Percentiles rank a stretch among this genome's conserved stretches.
phyloP scores from a whole-genome alignment of 495 filamentous ascomycete genomes.

The Podospora bellae-mahoneyi region DNA sequence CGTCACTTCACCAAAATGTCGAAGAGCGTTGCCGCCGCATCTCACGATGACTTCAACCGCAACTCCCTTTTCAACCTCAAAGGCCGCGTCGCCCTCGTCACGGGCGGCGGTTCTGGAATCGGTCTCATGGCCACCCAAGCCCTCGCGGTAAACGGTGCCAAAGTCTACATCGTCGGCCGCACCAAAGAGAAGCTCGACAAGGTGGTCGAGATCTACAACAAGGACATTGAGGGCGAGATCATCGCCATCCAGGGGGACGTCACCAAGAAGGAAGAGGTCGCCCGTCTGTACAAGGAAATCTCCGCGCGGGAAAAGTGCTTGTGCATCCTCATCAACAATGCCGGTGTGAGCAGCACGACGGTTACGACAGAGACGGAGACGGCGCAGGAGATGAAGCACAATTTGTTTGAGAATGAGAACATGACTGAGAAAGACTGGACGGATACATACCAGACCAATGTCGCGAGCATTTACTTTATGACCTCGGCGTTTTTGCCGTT shows the following conservation, averaged over 20 bases:
- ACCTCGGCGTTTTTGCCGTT: constrained; percentile 46
- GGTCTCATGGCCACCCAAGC: constrained; percentile 78
- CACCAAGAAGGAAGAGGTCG: constrained; percentile 69
- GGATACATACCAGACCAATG: constrained; percentile 68
- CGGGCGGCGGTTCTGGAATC: constrained; percentile 56
- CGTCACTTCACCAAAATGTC: constrained; percentile 39
- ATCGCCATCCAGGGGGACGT: constrained; percentile 68
- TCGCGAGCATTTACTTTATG: constrained; percentile 62
- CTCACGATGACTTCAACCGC: constrained; percentile 47
- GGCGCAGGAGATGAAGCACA: constrained; percentile 50
- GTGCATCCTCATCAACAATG: constrained; percentile 77
- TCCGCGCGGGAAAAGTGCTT: constrained; percentile 61
- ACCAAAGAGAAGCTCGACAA: constrained; percentile 43
- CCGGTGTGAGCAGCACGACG: constrained; percentile 59
- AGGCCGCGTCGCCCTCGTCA: constrained; percentile 60
- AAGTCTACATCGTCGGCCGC: constrained; percentile 78
- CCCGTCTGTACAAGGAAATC: constrained; percentile 61
- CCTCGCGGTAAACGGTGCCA: constrained; percentile 74
- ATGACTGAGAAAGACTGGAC: constrained; percentile 65
- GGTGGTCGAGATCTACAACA: constrained; percentile 35
- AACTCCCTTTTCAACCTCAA: constrained; percentile 59
- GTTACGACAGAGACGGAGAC: constrained; percentile 57
- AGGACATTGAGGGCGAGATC: constrained; percentile 38
- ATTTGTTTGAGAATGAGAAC: constrained; percentile 39
- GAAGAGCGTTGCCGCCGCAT: constrained; percentile 34